Evolutionary conservation across 441 rosid genomes (phyloP), one percentile per base, ranked within the genome.

Genomic region (Manihot esculenta): DNA sequence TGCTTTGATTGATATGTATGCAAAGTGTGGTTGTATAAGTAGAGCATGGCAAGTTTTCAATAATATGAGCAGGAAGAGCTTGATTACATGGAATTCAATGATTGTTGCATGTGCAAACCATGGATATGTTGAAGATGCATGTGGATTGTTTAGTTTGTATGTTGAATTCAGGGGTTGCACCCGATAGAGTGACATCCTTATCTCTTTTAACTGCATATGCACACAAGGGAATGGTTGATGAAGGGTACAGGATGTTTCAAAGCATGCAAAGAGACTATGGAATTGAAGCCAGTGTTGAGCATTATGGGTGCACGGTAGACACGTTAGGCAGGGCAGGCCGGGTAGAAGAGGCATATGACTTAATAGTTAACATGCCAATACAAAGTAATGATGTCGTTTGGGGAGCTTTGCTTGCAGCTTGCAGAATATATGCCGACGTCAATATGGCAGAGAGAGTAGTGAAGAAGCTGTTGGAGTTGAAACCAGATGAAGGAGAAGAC

Each of bases 71-170:
- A 61, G 68, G 63, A 74, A 62, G 68, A 74, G 68, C 62, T 62
- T 74, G 69, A 55, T 74, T 60, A 68, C 77, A 42, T 74, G 77
- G 77, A 74, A 74, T 62, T 74, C 77, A 27, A 74, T 74, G 72
- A 68, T 74, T 47, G 68, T 68, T 68, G 77, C 77, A 9, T 68
- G 68, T 60, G 77, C 77, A 42, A 67, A 67, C 68, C 60, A 67
- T 42, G 62, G 77, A 13, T 24, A 67, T 53, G 48, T 62, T 44
- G 69, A 74, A 61, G 63, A 62, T 53, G 63, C 72, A 10, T 68
- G 62, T 54, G 47, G 38, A 11, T 62, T 74, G 55, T 74, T 68
- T 55, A 53, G 20, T 27, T 27, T n/a, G 56, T 9, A 68, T 68
- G 68, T 62, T 74, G 62, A 68, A 68, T 62, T 61, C 72, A 17